Percentiles rank a stretch among this genome's conserved stretches.
These are phyloP conservation scores for Zea mays DNA, from an alignment of 176 grass and related monocot species.

Conservation along the genomic window Zm-B73-REFERENCE-NAM-5.0 NC_050102.1:143325501-143326000, in stretches of 20 bases:
- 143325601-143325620: neutral
- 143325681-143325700: conserved; percentile 47
- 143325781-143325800: neutral
- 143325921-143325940: conserved; percentile 44
- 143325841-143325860: conserved; percentile 32
- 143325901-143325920: conserved; percentile 40
- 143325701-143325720: neutral
- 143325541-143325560: neutral
- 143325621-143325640: conserved; percentile 44
- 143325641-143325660: neutral
- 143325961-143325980: conserved; percentile 21
- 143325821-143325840: neutral
- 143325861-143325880: neutral
- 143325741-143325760: neutral
- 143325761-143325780: neutral
- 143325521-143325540: neutral
- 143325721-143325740: neutral
- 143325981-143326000: neutral
- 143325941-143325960: conserved; percentile 33
- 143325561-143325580: neutral
- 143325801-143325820: conserved; percentile 20
- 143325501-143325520: conserved; percentile 30
- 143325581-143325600: no score
- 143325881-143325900: conserved; percentile 21
- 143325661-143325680: conserved; percentile 21